Evolutionary conservation across 2,329 filamentous ascomycete species (phyloP).

Genomic region (Botrytis sinoallii): DNA sequence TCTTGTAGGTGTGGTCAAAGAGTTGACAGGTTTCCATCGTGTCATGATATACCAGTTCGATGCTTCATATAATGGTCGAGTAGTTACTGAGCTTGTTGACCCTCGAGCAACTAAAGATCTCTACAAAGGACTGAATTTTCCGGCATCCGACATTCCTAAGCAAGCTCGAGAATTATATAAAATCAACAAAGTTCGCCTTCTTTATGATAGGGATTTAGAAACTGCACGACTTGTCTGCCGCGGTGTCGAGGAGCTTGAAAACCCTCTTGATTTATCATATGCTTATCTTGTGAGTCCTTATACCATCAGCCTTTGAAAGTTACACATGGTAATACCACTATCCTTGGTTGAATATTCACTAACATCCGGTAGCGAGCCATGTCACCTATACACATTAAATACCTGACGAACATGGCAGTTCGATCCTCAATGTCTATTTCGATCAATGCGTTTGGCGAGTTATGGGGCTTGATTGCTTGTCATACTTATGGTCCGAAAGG

Average conservation of each 20-base stretch:
- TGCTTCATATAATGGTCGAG: conserved; percentile 74
- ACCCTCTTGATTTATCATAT: conserved; percentile 65
- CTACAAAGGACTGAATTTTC: conserved; percentile 85
- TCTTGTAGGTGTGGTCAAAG: conserved; percentile 80
- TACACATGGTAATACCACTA: background rate
- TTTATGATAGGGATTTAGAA: conserved; percentile 80
- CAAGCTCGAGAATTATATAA: conserved; percentile 88
- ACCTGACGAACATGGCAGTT: conserved; percentile 83
- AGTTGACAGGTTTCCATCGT: conserved; percentile 85
- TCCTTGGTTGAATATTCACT: background rate
- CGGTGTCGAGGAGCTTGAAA: conserved; percentile 67
- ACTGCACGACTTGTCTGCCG: conserved; percentile 81
- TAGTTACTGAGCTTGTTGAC: conserved; percentile 84
- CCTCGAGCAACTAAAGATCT: conserved; percentile 75
- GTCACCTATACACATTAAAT: conserved; percentile 87
- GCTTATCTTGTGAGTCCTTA: conserved; percentile 57
- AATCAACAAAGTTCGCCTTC: conserved; percentile 80
- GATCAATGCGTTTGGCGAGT: conserved; percentile 77
- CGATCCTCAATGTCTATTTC: conserved; percentile 95
- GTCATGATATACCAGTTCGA: conserved; percentile 96
- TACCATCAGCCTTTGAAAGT: background rate
- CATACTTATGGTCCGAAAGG: conserved; percentile 74
- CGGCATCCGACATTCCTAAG: conserved; percentile 82
- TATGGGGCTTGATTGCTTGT: conserved; percentile 87
- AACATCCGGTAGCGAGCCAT: conserved; percentile 60